Evolutionary conservation across 257 asterid species (phyloP).

Genomic region (Solanum bukasovii): DNA sequence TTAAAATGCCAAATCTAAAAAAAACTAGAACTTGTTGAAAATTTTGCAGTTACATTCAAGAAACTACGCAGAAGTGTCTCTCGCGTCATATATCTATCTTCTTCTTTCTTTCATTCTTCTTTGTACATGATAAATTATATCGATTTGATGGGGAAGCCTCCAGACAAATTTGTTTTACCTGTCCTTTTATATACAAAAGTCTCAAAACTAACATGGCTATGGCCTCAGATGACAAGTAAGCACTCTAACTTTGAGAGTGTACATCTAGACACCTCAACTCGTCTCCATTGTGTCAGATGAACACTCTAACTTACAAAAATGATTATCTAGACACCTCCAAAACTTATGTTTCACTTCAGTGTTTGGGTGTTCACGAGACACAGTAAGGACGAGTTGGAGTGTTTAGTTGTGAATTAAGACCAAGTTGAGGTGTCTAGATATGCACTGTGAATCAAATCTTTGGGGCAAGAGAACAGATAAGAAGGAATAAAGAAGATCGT

Average conservation of each 20-base stretch:
- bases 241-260: not conserved
- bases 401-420: not conserved
- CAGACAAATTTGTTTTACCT: not conserved
- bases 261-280: not conserved
- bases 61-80: not conserved
- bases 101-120: not conserved
- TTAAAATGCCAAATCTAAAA: not conserved
- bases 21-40: not conserved
- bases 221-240: not conserved
- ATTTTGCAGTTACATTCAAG: not conserved
- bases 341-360: not conserved
- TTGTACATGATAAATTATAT: not conserved
- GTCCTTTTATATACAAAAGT: not conserved
- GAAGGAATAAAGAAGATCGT: slow-evolving; percentile 5
- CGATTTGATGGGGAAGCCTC: not conserved
- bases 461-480: not conserved
- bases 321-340: not conserved
- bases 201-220: not conserved
- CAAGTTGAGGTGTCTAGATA: not conserved
- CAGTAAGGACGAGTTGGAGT: not conserved
- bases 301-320: not conserved
- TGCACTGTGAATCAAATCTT: not conserved
- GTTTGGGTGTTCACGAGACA: not conserved
- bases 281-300: not conserved
- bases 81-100: not conserved